These are phyloP conservation scores for Yarrowia divulgata DNA, from an alignment of 805 yeast genomes.

Conservation along the genomic window DNA sequence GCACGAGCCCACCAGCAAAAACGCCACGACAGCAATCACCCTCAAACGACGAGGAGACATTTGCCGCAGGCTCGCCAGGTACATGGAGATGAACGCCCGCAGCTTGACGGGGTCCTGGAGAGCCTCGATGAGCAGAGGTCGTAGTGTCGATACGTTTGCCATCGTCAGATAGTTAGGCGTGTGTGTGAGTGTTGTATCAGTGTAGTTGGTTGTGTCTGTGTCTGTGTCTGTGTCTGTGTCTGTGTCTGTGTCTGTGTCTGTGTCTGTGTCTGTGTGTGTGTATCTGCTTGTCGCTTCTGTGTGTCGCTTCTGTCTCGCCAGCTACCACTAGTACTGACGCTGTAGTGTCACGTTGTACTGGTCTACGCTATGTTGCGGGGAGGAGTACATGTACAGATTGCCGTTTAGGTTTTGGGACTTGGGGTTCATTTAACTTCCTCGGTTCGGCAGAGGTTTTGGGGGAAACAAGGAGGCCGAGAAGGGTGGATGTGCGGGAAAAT, in stretches of 20 bases:
- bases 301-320: too few species aligned
- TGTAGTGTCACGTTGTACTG: slow-evolving; percentile 6
- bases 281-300: background rate
- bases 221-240: background rate
- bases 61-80: slow-evolving; percentile 12
- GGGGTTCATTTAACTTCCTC: slow-evolving; percentile 26
- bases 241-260: background rate
- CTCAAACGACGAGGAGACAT: slow-evolving; percentile 28
- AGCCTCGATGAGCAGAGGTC: slow-evolving; percentile 24
- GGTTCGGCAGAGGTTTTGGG: slow-evolving; percentile 14
- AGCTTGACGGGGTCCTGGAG: slow-evolving; percentile 39
- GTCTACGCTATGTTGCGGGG: slow-evolving; percentile 19
- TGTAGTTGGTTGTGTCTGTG: background rate
- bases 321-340: background rate
- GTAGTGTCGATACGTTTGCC: slow-evolving; percentile 31
- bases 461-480: background rate
- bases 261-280: background rate
- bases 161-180: background rate
- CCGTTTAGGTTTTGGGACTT: slow-evolving; percentile 26
- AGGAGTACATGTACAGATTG: slow-evolving; percentile 21
- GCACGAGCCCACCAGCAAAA: slow-evolving; percentile 27
- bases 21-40: slow-evolving; percentile 26
- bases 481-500: too few species aligned
- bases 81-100: slow-evolving; percentile 36
- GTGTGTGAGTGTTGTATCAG: background rate